These are phyloP conservation scores for Colletotrichum coccodes DNA, from an alignment of 2,329 filamentous ascomycete species.

Conservation along the genomic window DNA sequence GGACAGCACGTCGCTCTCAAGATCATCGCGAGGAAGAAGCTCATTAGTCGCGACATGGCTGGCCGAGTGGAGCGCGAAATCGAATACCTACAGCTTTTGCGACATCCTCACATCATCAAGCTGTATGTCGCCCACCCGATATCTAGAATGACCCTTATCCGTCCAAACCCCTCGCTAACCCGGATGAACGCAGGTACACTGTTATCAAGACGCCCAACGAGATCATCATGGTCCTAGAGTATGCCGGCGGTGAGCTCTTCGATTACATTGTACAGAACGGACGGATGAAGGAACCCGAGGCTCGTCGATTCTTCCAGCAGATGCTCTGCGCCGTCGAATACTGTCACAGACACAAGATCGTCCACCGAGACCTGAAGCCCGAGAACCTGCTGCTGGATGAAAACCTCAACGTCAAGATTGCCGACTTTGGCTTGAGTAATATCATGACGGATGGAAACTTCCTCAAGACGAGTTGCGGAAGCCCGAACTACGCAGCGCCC, in stretches of 20 bases:
- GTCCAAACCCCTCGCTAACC: conserved; percentile 1
- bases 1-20: conserved; percentile 97
- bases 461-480: conserved; percentile 97
- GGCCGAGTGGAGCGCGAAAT: conserved; percentile 98
- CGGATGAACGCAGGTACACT: conserved; percentile 73
- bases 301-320: conserved; percentile 98
- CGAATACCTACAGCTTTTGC: conserved; percentile 93
- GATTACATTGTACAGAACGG: conserved; percentile 98
- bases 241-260: conserved; percentile 95
- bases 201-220: conserved; percentile 95
- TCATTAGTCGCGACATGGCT: conserved; percentile 97
- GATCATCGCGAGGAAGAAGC: conserved; percentile 95
- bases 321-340: conserved; percentile 99
- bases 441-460: conserved; percentile 99
- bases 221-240: conserved; percentile 99
- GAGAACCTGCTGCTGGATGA: conserved; percentile 97
- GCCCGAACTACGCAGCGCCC: conserved; percentile 96
- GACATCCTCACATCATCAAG: conserved; percentile 99
- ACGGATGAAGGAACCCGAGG: conserved; percentile 88
- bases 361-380: conserved; percentile 96
- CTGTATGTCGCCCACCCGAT: conserved; percentile 67
- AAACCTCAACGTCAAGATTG: conserved; percentile 98
- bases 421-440: conserved; percentile 97
- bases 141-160: neutral
- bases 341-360: conserved; percentile 98